Evolutionary conservation across 768 basidiomycete genomes (phyloP), one percentile per base, ranked within the genome.

Genomic region (Naganishia randhawae): DNA sequence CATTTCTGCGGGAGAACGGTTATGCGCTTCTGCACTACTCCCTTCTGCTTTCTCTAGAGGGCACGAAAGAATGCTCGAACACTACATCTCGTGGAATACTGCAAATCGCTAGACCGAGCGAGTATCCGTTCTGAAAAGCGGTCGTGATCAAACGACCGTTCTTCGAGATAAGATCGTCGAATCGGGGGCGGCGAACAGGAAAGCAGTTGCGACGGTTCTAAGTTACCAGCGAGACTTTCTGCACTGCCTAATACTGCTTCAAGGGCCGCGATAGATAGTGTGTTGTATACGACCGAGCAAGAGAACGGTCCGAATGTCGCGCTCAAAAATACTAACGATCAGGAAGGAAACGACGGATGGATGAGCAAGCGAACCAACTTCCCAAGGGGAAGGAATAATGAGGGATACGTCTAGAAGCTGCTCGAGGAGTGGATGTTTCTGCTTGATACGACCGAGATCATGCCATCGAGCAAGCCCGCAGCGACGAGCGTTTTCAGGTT

Each of bases 81-180:
- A 48, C 45, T 3, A 48, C 33, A 19, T 55, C 31, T 37, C 37
- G 54, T 13, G 54, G 54, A 13, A 55, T 32, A 55, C 54, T 55
- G 54, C 54, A 55, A 22, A 55, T 55, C 32, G 54, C 54, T 11
- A 55, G 54, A 13, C 54, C 54, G 1, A 55, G 19, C 5, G 54
- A 31, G n/a, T 31, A 17, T 37, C 54, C 54, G 31, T 35, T 37
- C 54, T 55, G 54, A 33, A 55, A 55, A 13, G 54, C 54, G 3
- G 54, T 55, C 16, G 54, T 37, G 5, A 55, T 55, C 32, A 55
- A 19, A 11, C 54, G 32, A 22, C 54, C 54, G 33, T 9, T 9
- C 52, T n/a, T n/a, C n/a, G n/a, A 17, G 14, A 35, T 33, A 1
- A 5, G 37, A 17, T 11, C 29, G 7, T 11, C 19, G 4, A n/a